Evolutionary conservation across 176 grass and related monocot species (phyloP).

Genomic region (Aegilops bicornis): DNA sequence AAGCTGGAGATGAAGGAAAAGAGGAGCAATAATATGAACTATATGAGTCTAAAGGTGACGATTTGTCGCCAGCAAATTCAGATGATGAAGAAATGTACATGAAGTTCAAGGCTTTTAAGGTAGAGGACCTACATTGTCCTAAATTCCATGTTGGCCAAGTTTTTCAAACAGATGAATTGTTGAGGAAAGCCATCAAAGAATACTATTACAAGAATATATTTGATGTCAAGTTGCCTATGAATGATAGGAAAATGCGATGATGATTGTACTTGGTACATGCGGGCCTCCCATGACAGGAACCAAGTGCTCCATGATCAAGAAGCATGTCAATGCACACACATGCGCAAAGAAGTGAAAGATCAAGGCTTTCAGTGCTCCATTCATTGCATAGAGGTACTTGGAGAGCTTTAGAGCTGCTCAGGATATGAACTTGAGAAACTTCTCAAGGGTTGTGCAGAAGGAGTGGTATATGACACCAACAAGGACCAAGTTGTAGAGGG

Average conservation of each 20-base stretch:
- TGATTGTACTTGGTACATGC: neutral
- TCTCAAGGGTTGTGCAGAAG: neutral
- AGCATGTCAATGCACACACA: neutral
- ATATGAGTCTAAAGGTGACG: neutral
- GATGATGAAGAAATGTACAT: neutral
- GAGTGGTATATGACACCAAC: neutral
- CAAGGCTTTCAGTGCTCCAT: neutral
- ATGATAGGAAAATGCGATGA: neutral
- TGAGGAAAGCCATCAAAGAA: neutral
- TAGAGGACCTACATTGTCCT: neutral
- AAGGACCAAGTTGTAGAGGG: neutral
- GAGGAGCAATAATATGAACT: neutral
- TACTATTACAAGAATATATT: neutral
- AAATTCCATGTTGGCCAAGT: neutral
- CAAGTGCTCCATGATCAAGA: neutral
- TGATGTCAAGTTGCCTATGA: neutral
- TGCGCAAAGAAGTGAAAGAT: neutral
- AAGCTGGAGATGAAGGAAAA: neutral
- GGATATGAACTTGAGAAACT: neutral
- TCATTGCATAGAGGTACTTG: neutral
- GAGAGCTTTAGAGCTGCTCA: neutral
- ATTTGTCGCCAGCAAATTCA: neutral
- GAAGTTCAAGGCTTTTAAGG: neutral
- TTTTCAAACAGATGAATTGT: neutral
- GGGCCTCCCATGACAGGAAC: neutral